phyloP scores from a whole-genome alignment of 1,284 basidiomycete genomes.

The Heterobasidion occidentale region DNA sequence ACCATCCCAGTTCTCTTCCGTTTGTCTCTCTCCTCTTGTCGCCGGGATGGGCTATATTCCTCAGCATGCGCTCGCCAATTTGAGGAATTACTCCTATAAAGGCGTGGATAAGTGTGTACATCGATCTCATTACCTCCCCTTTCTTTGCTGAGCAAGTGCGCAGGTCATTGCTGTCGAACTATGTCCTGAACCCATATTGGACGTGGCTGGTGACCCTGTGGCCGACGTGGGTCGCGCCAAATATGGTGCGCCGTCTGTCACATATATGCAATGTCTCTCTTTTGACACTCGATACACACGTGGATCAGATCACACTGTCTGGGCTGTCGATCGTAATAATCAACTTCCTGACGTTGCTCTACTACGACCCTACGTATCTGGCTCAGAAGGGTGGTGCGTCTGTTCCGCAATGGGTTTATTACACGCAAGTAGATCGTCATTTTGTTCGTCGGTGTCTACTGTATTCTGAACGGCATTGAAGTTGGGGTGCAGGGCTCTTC shows the following conservation, averaged over 20 bases:
- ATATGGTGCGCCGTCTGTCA: slow-evolving; percentile 52
- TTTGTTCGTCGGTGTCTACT: background rate
- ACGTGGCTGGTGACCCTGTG: slow-evolving; percentile 90
- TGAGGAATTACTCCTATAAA: slow-evolving; percentile 63
- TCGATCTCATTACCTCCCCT: slow-evolving; percentile 3
- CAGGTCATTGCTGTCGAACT: slow-evolving; percentile 71
- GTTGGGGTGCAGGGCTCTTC: slow-evolving; percentile 89
- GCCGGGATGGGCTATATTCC: slow-evolving; percentile 46
- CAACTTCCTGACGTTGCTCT: slow-evolving; percentile 81
- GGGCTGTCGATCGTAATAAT: slow-evolving; percentile 79
- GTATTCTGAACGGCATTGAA: slow-evolving; percentile 18
- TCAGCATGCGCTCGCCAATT: slow-evolving; percentile 47
- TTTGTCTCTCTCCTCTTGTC: background rate
- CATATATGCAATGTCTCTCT: background rate
- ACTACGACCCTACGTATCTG: slow-evolving; percentile 75
- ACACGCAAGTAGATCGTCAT: slow-evolving; percentile 49
- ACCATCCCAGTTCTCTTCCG: background rate
- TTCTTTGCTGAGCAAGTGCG: background rate
- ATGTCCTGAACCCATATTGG: slow-evolving; percentile 91
- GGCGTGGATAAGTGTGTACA: slow-evolving; percentile 59
- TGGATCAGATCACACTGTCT: slow-evolving; percentile 68
- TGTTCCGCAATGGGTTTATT: slow-evolving; percentile 81
- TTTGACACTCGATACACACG: background rate
- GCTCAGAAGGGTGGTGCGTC: slow-evolving; percentile 53
- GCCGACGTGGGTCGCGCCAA: slow-evolving; percentile 86